Evolutionary conservation across 2,329 filamentous ascomycete genomes (phyloP).

Genomic region (Sporothrix brasiliensis): DNA sequence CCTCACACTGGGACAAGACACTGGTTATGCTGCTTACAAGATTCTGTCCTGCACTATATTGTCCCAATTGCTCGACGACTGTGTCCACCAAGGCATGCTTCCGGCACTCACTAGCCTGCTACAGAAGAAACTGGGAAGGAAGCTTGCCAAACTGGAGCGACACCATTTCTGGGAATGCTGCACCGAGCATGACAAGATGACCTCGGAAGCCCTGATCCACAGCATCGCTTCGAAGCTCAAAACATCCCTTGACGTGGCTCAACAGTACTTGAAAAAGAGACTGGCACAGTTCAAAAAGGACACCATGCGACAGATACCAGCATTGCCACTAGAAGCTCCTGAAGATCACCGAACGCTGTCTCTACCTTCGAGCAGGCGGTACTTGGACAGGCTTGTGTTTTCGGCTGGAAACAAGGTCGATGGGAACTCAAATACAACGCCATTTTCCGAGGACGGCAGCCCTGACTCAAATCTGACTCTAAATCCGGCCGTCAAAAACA

Average conservation of each 20-base stretch:
- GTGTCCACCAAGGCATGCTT: slow-evolving; percentile 31
- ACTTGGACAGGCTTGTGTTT: slow-evolving; percentile 39
- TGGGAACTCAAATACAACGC: no score
- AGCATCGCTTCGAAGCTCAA: background rate
- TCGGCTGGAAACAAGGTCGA: no score
- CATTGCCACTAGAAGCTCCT: slow-evolving; percentile 47
- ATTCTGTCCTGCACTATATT: slow-evolving; percentile 56
- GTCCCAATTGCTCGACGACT: slow-evolving; percentile 51
- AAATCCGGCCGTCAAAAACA: background rate
- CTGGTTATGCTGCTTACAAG: slow-evolving; percentile 59
- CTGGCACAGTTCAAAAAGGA: slow-evolving; percentile 49
- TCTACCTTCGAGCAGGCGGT: slow-evolving; percentile 47
- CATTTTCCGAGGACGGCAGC: no score
- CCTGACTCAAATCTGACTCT: background rate
- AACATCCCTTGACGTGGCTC: slow-evolving; percentile 36
- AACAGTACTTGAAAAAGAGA: slow-evolving; percentile 40
- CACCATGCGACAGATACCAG: slow-evolving; percentile 46
- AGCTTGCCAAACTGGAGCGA: slow-evolving; percentile 60
- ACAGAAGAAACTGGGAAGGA: slow-evolving; percentile 57
- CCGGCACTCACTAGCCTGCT: slow-evolving; percentile 45
- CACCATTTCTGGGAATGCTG: background rate
- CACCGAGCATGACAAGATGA: slow-evolving; percentile 39
- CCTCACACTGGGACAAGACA: slow-evolving; percentile 44
- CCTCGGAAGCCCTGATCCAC: background rate
- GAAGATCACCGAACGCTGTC: slow-evolving; percentile 43